A percentile compares a stretch with the other conserved stretches of the same genome.
These are phyloP conservation scores for Fusarium setosum DNA, from an alignment of 2,329 filamentous ascomycete species.

Conservation along the genomic window DNA sequence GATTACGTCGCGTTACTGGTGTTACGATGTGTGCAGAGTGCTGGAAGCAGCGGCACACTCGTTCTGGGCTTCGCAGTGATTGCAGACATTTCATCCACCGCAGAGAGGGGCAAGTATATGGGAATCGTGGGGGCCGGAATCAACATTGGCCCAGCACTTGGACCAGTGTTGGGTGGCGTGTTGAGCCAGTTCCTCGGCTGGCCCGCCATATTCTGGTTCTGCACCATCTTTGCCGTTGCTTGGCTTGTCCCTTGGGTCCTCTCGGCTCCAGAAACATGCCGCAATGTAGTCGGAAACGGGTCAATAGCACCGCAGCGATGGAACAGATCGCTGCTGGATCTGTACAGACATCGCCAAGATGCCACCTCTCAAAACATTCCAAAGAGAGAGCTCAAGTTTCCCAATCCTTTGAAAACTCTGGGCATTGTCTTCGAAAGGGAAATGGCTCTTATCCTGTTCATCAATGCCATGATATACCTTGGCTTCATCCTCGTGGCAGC, in stretches of 20 bases:
- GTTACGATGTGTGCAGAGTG: conserved; percentile 71
- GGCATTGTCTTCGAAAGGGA: conserved; percentile 67
- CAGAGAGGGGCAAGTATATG: conserved; percentile 80
- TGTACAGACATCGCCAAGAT: conserved; percentile 51
- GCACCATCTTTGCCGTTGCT: conserved; percentile 63
- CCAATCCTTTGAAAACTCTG: conserved; percentile 68
- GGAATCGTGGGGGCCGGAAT: conserved; percentile 71
- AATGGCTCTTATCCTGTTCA: conserved; percentile 63
- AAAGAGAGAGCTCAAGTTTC: conserved; percentile 59
- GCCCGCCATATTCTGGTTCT: conserved; percentile 78
- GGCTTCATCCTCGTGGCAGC: conserved; percentile 66
- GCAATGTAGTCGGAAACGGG: conserved; percentile 72
- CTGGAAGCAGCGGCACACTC: conserved; percentile 75
- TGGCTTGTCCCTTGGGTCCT: conserved; percentile 66
- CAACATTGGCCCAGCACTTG: conserved; percentile 65
- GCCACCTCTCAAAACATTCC: conserved; percentile 49
- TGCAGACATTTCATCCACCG: conserved; percentile 75
- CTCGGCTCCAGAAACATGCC: conserved; percentile 69
- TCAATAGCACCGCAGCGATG: conserved; percentile 67
- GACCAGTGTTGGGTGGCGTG: conserved; percentile 73
- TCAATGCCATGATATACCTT: conserved; percentile 66
- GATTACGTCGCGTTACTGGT: conserved; percentile 69
- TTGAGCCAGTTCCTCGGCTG: conserved; percentile 73
- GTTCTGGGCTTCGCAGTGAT: conserved; percentile 78
- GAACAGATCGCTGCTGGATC: conserved; percentile 68